These are phyloP conservation scores for Colletotrichum sp. DNA, from an alignment of 2,329 filamentous ascomycete genomes.

Conservation along the genomic window DNA sequence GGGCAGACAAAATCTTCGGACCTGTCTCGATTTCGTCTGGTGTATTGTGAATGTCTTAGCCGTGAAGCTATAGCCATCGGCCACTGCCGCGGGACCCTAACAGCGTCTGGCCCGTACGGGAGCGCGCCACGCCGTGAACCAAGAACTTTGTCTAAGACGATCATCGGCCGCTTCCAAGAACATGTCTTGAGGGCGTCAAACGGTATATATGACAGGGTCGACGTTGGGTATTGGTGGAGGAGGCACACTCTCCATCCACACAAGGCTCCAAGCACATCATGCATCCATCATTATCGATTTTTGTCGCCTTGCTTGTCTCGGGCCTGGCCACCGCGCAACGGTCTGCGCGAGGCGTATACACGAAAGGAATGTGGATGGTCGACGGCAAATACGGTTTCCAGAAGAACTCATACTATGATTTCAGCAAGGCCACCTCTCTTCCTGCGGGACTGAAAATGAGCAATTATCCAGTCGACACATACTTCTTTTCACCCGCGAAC, in stretches of 20 bases:
- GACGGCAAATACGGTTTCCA: neutral
- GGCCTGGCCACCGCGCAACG: neutral
- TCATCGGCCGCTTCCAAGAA: neutral
- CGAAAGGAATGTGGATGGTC: neutral
- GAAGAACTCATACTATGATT: neutral
- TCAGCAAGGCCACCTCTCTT: slow-evolving; percentile 2
- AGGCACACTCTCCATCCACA: neutral
- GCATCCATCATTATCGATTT: neutral
- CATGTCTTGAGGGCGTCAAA: neutral
- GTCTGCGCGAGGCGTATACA: neutral
- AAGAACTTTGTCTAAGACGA: neutral
- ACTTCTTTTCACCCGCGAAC: slow-evolving; percentile 18
- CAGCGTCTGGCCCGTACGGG: neutral
- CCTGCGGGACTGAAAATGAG: slow-evolving; percentile 25
- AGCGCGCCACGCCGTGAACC: neutral
- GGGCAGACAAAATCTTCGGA: neutral
- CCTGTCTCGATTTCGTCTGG: neutral
- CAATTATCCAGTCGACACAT: slow-evolving; percentile 21
- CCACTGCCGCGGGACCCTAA: neutral
- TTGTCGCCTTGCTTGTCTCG: neutral
- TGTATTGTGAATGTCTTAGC: neutral
- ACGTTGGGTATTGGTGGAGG: neutral
- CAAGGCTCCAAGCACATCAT: neutral
- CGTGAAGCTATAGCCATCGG: neutral
- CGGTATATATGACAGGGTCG: neutral